These are phyloP conservation scores for Angomonas deanei DNA, from an alignment of 208 protist species.

Conservation along the genomic window DNA sequence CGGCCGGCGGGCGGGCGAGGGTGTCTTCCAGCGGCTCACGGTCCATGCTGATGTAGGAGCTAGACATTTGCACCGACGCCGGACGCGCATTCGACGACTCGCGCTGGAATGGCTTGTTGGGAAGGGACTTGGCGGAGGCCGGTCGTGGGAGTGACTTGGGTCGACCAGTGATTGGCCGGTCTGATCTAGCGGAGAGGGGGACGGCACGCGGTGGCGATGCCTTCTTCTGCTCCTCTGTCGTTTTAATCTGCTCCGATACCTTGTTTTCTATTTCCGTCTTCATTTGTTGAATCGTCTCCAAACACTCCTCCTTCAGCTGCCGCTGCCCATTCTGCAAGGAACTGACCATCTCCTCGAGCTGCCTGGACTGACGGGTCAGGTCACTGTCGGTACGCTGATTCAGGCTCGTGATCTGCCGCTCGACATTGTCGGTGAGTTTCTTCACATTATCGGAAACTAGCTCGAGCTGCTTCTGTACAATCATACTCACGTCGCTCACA, in stretches of 20 bases:
- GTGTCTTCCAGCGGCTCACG: neutral
- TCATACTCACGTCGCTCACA: neutral
- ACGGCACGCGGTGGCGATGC: neutral
- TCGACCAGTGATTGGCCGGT: neutral
- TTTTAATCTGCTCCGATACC: constrained; percentile 1
- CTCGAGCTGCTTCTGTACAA: constrained; percentile 5
- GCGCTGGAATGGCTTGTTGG: neutral
- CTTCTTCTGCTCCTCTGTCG: neutral
- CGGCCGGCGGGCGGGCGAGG: neutral
- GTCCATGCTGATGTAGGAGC: constrained; percentile 8
- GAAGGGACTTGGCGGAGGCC: neutral
- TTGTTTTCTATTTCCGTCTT: neutral
- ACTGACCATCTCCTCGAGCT: constrained; percentile 6
- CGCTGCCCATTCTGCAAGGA: neutral
- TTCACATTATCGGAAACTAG: constrained; percentile 10
- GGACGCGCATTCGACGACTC: neutral
- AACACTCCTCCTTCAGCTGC: constrained; percentile 9
- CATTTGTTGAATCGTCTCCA: neutral
- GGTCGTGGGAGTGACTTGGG: neutral
- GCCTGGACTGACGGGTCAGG: neutral
- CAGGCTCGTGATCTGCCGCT: constrained; percentile 13
- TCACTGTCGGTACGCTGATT: neutral
- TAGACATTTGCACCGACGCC: neutral
- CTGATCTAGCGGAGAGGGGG: neutral
- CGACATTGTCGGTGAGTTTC: constrained; percentile 11